phyloP scores from a whole-genome alignment of 2,329 filamentous ascomycete genomes.

The Ophiostoma populinum region DNA sequence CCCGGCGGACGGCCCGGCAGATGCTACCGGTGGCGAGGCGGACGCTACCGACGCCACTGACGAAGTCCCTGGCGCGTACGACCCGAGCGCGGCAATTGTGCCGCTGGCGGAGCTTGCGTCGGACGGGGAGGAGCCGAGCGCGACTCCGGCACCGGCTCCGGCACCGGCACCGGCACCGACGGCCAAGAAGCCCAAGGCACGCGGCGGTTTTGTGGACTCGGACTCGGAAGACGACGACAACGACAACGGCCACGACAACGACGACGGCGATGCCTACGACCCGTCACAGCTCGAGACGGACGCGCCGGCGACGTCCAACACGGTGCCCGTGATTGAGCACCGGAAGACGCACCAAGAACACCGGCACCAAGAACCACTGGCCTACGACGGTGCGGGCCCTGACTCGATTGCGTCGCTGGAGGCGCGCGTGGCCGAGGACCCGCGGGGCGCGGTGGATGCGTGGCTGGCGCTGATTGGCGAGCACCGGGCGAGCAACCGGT shows the following conservation, averaged over 20 bases:
- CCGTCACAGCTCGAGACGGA: conserved; percentile 8
- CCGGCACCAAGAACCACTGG: neutral
- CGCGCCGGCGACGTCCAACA: conserved; percentile 13
- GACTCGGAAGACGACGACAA: conserved; percentile 33
- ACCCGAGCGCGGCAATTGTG: neutral
- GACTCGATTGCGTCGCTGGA: conserved; percentile 70
- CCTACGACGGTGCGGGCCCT: no score
- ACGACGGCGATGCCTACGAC: conserved; percentile 5
- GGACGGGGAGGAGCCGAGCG: conserved; percentile 9
- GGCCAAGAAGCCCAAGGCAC: conserved; percentile 40
- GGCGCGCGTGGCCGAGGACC: conserved; percentile 80
- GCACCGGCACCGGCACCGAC: conserved; percentile 16
- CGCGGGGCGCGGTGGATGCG: conserved; percentile 78
- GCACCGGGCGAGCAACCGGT: conserved; percentile 62
- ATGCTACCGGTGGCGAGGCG: neutral
- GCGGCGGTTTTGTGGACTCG: conserved; percentile 42
- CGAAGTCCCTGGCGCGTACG: neutral
- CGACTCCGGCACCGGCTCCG: conserved; percentile 10
- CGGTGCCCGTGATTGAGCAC: neutral
- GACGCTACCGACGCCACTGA: neutral
- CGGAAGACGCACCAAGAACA: neutral
- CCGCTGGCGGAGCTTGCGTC: neutral
- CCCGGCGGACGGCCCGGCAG: neutral
- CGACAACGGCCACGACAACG: neutral
- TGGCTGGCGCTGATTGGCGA: conserved; percentile 81